phyloP scores from a whole-genome alignment of 2,329 filamentous ascomycete species.

The Aspergillus neotritici region DNA sequence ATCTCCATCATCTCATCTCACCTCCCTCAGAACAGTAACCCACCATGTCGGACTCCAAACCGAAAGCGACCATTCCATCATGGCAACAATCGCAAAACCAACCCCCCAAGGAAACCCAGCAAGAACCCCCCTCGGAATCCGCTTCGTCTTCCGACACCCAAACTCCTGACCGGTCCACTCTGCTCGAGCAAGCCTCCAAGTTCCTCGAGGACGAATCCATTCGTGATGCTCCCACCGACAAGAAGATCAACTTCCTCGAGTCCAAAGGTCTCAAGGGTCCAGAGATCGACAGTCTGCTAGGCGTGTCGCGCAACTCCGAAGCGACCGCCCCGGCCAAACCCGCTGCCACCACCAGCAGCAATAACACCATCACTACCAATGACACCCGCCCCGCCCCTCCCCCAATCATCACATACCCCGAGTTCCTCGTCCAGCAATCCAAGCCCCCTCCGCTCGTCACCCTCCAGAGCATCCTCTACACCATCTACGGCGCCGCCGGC shows the following conservation, averaged over 20 bases:
- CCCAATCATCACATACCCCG: conserved; percentile 62
- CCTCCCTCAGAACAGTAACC: no score
- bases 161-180: conserved; percentile 27
- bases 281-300: conserved; percentile 65
- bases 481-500: conserved; percentile 52
- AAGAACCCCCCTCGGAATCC: conserved; percentile 9
- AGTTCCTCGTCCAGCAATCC: conserved; percentile 55
- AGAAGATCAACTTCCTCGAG: conserved; percentile 70
- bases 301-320: conserved; percentile 30
- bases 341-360: conserved; percentile 6
- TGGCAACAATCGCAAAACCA: conserved; percentile 37
- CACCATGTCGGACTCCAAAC: conserved; percentile 30
- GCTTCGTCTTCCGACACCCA: conserved; percentile 14
- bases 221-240: conserved; percentile 60
- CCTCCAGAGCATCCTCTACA: conserved; percentile 50
- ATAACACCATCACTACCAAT: conserved; percentile 11
- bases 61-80: conserved; percentile 33
- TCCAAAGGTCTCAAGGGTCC: conserved; percentile 65
- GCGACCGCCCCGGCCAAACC: conserved; percentile 16
- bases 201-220: conserved; percentile 75
- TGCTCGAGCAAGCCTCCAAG: conserved; percentile 62
- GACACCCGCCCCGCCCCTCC: conserved; percentile 46
- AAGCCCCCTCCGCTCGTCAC: conserved; percentile 58
- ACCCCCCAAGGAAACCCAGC: conserved; percentile 27
- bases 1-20: conserved; percentile 1